Base-by-base conservation (phyloP, 169 alveolate genomes). In the Plasmodium inui region DNA sequence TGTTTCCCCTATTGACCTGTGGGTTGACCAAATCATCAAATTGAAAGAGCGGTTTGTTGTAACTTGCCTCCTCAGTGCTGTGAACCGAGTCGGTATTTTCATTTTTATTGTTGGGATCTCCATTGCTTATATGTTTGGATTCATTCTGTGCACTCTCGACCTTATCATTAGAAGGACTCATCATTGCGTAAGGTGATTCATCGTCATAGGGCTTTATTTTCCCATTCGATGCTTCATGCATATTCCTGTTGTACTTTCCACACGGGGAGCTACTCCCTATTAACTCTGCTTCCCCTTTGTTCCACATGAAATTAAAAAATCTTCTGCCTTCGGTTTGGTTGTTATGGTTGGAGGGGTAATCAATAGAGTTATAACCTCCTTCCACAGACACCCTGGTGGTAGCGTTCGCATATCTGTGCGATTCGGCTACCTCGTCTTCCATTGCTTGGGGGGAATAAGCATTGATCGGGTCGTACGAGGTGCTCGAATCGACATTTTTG, bases 11-110 rank as follows among this genome's bases (percentile, higher is more conserved):
- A 89, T 89, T 89, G 14, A 89, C 4, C 41, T 44, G 70, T 3
- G 94, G 94, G 39, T 89, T 70, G 12, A 89, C 73, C 67, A 89
- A 79, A 80, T 89, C 94, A 4, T 89, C 94, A 44, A 89, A 80
- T 28, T 89, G 94, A 61, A 89, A 89, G 30, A 89, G 46, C 10
- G 82, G 53, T 89, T 70, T 89, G 50, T 53, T 55, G 39, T 86
- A 44, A 8, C 44, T 50, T 55, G 44, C 57, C 39, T 74, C 22
- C 19, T 50, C 80, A 30, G 6, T 14, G 46, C 70, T 32, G 9
- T 41, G 30, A 10, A 41, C 46, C 9, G 78, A 14, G 50, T 37
- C 53, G 39, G 44, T 26, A 6, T n/a, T 86, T 19, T 50, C 85
- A 76, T 74, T 44, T 26, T 55, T 78, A 61, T 28, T 72, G 53